Conservation (phyloP, 2,329 filamentous ascomycete species). For the Juglanconis sp. region DNA sequence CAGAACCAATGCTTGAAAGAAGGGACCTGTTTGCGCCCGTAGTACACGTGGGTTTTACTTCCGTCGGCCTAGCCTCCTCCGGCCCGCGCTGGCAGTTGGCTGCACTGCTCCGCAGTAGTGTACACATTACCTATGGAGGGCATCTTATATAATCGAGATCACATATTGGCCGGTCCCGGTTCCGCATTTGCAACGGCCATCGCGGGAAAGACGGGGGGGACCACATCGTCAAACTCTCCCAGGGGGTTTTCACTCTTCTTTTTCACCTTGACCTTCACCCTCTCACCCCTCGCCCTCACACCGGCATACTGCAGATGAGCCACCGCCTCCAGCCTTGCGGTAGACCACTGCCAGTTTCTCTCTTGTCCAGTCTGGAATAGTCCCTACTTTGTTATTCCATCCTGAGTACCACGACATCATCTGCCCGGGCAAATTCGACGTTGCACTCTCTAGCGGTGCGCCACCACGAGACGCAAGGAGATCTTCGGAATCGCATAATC, state of each 20-base stretch:
- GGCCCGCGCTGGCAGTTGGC: too few species aligned
- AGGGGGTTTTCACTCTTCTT: not conserved
- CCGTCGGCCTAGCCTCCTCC: not conserved
- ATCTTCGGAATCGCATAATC: too few species aligned
- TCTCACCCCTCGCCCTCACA: not conserved
- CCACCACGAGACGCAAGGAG: too few species aligned
- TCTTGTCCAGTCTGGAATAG: not conserved
- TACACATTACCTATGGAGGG: not conserved
- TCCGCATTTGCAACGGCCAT: not conserved
- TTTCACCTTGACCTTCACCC: not conserved
- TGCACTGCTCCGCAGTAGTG: not conserved
- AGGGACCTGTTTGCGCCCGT: too few species aligned
- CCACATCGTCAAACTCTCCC: not conserved
- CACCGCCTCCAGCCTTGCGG: not conserved
- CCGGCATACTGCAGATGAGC: not conserved
- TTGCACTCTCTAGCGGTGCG: too few species aligned
- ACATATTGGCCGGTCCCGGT: not conserved
- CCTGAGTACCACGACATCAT: not conserved
- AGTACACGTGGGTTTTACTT: too few species aligned
- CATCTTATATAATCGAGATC: not conserved
- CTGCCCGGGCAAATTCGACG: too few species aligned
- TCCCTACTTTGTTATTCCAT: not conserved
- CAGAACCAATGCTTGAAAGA: too few species aligned
- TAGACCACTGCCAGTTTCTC: not conserved
- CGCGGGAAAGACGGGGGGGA: not conserved